Evolutionary conservation across 1,284 basidiomycete species (phyloP), one percentile per base, ranked within the genome.

Genomic region (Tilletia setariae): DNA sequence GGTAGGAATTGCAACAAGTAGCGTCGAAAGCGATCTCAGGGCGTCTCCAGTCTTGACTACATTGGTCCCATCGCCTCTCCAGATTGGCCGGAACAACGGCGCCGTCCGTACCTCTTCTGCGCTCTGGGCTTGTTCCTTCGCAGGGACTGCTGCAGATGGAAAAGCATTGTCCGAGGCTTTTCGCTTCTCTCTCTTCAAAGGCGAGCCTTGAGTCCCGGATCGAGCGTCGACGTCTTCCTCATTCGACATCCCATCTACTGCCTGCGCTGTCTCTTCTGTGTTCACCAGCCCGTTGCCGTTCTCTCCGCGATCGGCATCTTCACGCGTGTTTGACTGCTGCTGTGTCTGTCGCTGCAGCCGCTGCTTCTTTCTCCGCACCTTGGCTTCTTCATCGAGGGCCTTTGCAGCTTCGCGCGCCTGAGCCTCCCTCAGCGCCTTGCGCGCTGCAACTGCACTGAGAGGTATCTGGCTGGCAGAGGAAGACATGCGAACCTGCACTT

Each of bases 391-490:
- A 19, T n/a, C 51, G 23, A 53, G n/a, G 11, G 51, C 51, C 6
- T 21, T 28, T 2, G 21, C 51, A 13, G 16, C 51, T 28, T 21
- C 51, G 13, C 35, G 35, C 35, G 11, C 35, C 11, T 40, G 35
- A 15, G 51, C 51, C 51, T 53, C 51, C 51, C 51, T 21, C 23
- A 25, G n/a, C 13, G 51, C 51, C 16, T 53, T 53, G 51, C 51
- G 51, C n/a, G 51, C 51, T 23, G 51, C 51, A 23, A 53, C 21
- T 21, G 51, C 51, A 23, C 51, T 53, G n/a, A 53, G 51, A n/a
- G 51, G 51, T 25, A 25, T 28, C 51, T 53, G 16, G 21, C 21
- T 25, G 13, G 51, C n/a, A 25, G 51, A 53, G 2, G 51, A 53
- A 13, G 51, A 15, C 51, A 53, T 53, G n/a, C 23, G 9, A 11